These are phyloP conservation scores for Rhizopogon salebrosus DNA, from an alignment of 768 basidiomycete genomes.

Conservation along the genomic window DNA sequence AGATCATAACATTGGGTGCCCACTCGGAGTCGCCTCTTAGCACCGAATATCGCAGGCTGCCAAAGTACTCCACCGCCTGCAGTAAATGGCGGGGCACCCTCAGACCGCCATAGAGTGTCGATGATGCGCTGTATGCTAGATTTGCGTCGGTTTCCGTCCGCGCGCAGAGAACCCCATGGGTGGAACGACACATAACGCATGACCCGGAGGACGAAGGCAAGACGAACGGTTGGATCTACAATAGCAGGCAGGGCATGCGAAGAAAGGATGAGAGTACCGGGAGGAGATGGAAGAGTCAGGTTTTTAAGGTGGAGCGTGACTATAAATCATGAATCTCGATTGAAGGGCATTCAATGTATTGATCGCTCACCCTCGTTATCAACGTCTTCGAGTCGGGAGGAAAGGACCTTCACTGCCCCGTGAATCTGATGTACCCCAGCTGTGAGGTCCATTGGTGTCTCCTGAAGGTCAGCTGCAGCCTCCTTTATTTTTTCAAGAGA, in stretches of 20 bases:
- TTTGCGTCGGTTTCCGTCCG: constrained; percentile 53
- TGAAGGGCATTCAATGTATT: background rate
- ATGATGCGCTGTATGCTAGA: constrained; percentile 44
- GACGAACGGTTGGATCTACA: constrained; percentile 29
- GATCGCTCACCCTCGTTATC: constrained; percentile 39
- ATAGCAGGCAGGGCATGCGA: constrained; percentile 28
- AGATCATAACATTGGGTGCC: constrained; percentile 13
- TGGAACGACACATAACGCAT: constrained; percentile 68
- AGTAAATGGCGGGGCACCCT: constrained; percentile 33
- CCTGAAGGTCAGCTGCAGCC: constrained; percentile 24
- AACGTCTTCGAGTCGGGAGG: constrained; percentile 31
- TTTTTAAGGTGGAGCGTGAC: constrained; percentile 38
- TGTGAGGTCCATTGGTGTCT: constrained; percentile 27
- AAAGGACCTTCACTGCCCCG: constrained; percentile 31
- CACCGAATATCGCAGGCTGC: constrained; percentile 43
- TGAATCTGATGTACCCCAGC: constrained; percentile 34
- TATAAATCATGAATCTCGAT: constrained; percentile 17
- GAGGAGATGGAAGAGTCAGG: constrained; percentile 37
- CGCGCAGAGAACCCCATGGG: constrained; percentile 69
- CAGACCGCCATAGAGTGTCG: constrained; percentile 39
- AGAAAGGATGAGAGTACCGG: constrained; percentile 47
- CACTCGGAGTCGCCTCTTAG: constrained; percentile 12
- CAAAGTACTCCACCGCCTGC: constrained; percentile 63
- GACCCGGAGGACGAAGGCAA: constrained; percentile 45
- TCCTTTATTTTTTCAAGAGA: constrained; percentile 28